Evolutionary conservation across 345 rosid genomes (phyloP).

Genomic region (Brassica carinata): DNA sequence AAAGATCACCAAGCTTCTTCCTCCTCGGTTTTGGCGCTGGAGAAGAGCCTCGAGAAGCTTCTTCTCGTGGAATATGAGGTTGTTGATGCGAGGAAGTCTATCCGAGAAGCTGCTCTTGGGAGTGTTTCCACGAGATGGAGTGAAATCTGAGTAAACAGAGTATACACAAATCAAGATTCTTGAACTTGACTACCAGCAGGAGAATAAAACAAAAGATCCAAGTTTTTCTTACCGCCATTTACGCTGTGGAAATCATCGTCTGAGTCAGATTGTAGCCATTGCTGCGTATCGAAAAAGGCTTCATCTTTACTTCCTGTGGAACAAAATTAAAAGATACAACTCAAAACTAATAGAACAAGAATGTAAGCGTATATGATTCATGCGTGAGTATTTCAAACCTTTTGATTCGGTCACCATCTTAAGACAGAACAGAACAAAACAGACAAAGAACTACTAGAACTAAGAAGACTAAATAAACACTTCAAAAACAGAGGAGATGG

Average conservation of each 20-base stretch:
- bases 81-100: slow-evolving; percentile 48
- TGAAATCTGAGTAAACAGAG: slow-evolving; percentile 59
- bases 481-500: slow-evolving; percentile 12
- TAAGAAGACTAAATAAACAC: not conserved
- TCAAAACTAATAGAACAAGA: not conserved
- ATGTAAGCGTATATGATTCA: not conserved
- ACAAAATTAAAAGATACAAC: slow-evolving; percentile 17
- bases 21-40: slow-evolving; percentile 50
- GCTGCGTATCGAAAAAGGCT: slow-evolving; percentile 73
- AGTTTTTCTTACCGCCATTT: slow-evolving; percentile 63
- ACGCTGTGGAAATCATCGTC: slow-evolving; percentile 96
- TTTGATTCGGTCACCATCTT: slow-evolving; percentile 15
- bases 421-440: not conserved
- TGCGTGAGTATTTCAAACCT: slow-evolving; percentile 4
- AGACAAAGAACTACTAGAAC: not conserved
- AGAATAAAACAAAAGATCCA: not conserved
- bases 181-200: not conserved
- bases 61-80: slow-evolving; percentile 34
- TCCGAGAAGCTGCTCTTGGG: slow-evolving; percentile 61
- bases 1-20: slow-evolving; percentile 81
- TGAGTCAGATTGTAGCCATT: slow-evolving; percentile 82
- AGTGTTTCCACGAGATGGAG: slow-evolving; percentile 85
- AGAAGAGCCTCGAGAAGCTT: slow-evolving; percentile 41
- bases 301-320: slow-evolving; percentile 85
- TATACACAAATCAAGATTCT: not conserved